phyloP scores from a whole-genome alignment of 306 rosid species.

The Acacia acuminata region DNA sequence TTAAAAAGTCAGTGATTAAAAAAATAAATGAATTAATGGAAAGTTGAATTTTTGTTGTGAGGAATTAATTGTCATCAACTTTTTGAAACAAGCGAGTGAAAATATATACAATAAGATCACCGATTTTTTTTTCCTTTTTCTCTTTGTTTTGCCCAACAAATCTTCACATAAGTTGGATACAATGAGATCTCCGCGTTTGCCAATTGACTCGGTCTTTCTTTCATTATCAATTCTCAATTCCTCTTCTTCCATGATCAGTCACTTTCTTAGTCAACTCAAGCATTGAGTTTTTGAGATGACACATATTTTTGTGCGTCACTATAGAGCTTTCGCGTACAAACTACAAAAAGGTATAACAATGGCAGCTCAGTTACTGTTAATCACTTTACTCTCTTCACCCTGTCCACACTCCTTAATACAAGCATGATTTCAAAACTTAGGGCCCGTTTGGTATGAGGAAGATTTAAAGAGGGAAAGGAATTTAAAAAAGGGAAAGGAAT shows the following conservation, averaged over 20 bases:
- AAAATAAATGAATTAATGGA: slow-evolving; percentile 10
- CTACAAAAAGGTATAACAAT: background rate
- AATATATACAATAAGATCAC: background rate
- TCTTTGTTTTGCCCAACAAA: background rate
- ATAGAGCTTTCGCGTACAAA: background rate
- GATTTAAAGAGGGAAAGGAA: too few species aligned
- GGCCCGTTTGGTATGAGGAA: too few species aligned
- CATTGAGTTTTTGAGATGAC: background rate
- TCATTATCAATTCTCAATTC: slow-evolving; percentile 13
- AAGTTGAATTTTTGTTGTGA: slow-evolving; percentile 17
- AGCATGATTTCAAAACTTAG: too few species aligned
- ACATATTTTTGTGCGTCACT: background rate
- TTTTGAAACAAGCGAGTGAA: background rate
- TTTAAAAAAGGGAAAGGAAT: too few species aligned
- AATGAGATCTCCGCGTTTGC: slow-evolving; percentile 40
- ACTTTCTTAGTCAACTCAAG: background rate
- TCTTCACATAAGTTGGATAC: background rate
- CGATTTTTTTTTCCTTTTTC: background rate
- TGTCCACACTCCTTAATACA: too few species aligned
- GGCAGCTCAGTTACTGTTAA: background rate
- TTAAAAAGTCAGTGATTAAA: background rate
- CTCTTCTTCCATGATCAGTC: background rate
- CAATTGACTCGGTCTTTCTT: background rate
- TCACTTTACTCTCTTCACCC: background rate
- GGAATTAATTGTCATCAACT: slow-evolving; percentile 3